Percentiles rank a stretch among this genome's conserved stretches.
Conservation (phyloP, 2,329 filamentous ascomycete genomes). For the Furcasterigmium furcatum region DNA sequence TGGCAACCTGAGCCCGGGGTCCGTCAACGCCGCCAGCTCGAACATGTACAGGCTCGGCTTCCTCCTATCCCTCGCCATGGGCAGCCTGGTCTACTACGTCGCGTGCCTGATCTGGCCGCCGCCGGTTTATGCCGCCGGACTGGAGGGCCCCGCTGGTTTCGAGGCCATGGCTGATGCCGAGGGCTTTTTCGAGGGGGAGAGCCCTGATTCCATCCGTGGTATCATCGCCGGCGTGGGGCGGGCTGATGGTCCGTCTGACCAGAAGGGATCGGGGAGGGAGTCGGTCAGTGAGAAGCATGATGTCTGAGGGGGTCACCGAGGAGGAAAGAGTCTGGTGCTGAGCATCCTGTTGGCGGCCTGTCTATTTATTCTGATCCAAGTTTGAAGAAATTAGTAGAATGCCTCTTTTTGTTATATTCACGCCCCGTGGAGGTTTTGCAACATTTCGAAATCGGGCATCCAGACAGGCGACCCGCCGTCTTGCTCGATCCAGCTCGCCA, state of each 20-base stretch:
- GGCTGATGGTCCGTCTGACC: background rate
- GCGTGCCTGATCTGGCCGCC: constrained; percentile 13
- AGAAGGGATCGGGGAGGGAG: background rate
- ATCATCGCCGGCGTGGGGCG: background rate
- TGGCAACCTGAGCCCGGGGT: constrained; percentile 15
- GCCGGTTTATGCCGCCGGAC: constrained; percentile 13
- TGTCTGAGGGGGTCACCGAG: no score
- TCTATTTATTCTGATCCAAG: no score
- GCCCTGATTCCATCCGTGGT: constrained; percentile 6
- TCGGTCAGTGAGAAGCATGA: background rate
- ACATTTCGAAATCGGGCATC: constrained; percentile 24
- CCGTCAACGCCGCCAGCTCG: constrained; percentile 15
- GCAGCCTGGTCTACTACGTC: constrained; percentile 18
- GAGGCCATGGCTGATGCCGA: constrained; percentile 14
- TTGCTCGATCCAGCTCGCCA: constrained; percentile 25
- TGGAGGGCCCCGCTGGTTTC: constrained; percentile 10
- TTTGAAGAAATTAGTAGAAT: no score
- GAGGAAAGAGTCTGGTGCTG: no score
- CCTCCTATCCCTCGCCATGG: constrained; percentile 19
- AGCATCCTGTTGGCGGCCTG: no score
- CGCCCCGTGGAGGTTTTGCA: constrained; percentile 26
- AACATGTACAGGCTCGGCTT: constrained; percentile 23
- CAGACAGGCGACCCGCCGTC: constrained; percentile 19
- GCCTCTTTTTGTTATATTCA: no score
- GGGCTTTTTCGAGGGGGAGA: constrained; percentile 17